Base-by-base conservation (phyloP, 73 alveolate genomes). In the Paramecium tetraurelia region DNA sequence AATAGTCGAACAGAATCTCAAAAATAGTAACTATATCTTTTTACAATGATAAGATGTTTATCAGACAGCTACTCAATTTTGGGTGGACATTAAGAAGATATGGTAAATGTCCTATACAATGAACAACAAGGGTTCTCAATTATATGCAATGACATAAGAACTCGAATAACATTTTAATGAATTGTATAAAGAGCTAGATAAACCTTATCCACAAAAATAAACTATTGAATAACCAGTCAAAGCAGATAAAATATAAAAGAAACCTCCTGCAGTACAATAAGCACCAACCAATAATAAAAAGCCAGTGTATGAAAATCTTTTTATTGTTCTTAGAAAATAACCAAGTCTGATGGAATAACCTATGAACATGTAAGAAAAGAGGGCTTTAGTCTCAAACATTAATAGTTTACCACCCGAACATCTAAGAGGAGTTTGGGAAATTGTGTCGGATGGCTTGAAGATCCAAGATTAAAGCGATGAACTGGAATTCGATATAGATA, bases 391-490 rank as follows among this genome's bases (percentile, higher is more conserved):
- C 27, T 27, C 43, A 20, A 89, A 89, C 59, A 89, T 89, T 20
- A 18, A 70, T n/a, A 70, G 33, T 21, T 83, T 89, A 0, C 94
- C 94, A 20, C 85, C 89, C 8, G 94, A 89, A 33, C 87, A 83
- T 16, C 72, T 89, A 40, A 77, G 94, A 29, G 94, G 94, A n/a
- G 94, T 89, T 44, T 89, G 94, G 94, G 94, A 89, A 46, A 89
- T 89, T 7, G 94, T 89, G 7, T 70, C 90, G 20, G 90, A 80
- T 80, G 90, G 90, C 5, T 46, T 80, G 43, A 80, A 41, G 48
- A 80, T 80, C 9, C 44, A 89, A 44, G 50, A 89, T 0, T 46
- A 89, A 27, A 89, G 92, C 71, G 94, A 89, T 43, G 94, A 70
- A 27, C 20, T 89, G 3, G 94, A 89, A 35, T 89, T 89, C 58